Evolutionary conservation across 2,329 filamentous ascomycete species (phyloP).

Genomic region (Aphanoascus verrucosus): DNA sequence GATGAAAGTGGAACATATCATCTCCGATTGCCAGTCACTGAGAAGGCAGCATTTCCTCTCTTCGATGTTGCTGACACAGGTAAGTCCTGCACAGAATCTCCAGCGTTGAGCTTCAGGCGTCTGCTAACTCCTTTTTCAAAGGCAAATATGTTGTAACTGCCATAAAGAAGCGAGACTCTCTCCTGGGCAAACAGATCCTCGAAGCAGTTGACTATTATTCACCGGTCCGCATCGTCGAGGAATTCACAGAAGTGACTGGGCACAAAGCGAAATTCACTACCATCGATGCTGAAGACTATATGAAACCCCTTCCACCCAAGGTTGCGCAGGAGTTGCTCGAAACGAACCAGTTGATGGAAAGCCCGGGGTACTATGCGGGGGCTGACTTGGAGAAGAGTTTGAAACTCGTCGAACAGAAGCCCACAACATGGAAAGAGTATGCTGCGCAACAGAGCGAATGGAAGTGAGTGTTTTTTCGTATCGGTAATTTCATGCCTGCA

Average conservation of each 20-base stretch:
- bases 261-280: slow-evolving; percentile 24
- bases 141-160: slow-evolving; percentile 24
- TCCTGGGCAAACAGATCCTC: slow-evolving; percentile 36
- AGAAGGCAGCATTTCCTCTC: slow-evolving; percentile 32
- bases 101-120: background rate
- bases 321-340: slow-evolving; percentile 41
- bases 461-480: slow-evolving; percentile 1
- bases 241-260: slow-evolving; percentile 34
- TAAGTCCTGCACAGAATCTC: slow-evolving; percentile 21
- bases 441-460: slow-evolving; percentile 16
- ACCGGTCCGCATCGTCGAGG: slow-evolving; percentile 31
- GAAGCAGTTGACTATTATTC: slow-evolving; percentile 36
- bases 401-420: slow-evolving; percentile 21
- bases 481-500: too few relatives aligned
- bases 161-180: slow-evolving; percentile 33
- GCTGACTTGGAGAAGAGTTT: slow-evolving; percentile 23
- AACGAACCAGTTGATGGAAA: slow-evolving; percentile 44
- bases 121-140: slow-evolving; percentile 15
- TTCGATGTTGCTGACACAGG: slow-evolving; percentile 40
- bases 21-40: slow-evolving; percentile 20
- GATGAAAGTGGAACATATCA: slow-evolving; percentile 24
- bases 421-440: slow-evolving; percentile 22
- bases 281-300: slow-evolving; percentile 21
- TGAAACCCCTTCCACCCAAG: slow-evolving; percentile 19
- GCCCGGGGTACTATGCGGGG: slow-evolving; percentile 45